Conservation (phyloP, 2,329 filamentous ascomycete species). For the Ophiostoma piceae region DNA sequence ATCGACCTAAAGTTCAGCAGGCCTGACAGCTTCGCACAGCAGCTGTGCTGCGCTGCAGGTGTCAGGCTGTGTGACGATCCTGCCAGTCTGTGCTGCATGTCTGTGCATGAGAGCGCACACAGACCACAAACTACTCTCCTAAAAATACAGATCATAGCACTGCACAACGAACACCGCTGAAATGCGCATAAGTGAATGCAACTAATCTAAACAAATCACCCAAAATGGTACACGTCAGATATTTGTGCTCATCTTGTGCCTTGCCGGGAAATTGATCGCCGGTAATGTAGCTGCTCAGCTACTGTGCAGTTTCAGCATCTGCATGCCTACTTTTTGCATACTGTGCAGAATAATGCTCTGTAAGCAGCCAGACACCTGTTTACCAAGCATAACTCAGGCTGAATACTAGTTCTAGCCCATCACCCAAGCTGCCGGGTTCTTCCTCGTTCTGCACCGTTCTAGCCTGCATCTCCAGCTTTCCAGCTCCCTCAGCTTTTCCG, state of each 20-base stretch:
- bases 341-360: too few species aligned
- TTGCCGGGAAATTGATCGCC: background rate
- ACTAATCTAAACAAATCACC: background rate
- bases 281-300: background rate
- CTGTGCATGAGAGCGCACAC: background rate
- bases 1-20: background rate
- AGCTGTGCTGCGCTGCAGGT: background rate
- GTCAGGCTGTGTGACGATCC: background rate
- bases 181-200: background rate
- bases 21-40: background rate
- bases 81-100: background rate
- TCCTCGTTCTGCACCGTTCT: background rate
- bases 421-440: background rate
- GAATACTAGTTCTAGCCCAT: background rate
- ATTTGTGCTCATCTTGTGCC: background rate
- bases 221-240: constrained; percentile 1
- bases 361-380: too few species aligned
- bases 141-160: too few species aligned
- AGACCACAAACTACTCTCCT: background rate
- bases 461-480: background rate
- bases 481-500: background rate
- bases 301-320: background rate
- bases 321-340: background rate
- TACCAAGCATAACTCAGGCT: background rate
- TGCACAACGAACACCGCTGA: background rate